phyloP scores from a whole-genome alignment of 352 stramenopile genomes.

The Phytophthora vignae region DNA sequence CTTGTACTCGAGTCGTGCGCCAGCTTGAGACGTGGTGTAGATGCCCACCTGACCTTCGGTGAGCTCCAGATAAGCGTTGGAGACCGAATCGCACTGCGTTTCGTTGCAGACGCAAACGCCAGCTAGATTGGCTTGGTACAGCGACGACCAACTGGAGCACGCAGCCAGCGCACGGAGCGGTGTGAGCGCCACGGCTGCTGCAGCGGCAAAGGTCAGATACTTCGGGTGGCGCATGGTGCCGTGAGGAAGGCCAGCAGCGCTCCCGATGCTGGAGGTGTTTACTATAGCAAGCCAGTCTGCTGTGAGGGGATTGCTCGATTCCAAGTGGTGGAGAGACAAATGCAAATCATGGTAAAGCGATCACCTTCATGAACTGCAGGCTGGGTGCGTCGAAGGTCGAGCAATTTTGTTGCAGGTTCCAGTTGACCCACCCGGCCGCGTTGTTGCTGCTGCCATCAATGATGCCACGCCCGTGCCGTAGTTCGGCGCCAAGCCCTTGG shows the following conservation, averaged over 20 bases:
- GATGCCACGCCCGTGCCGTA: no score
- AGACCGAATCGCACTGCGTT: slow-evolving; percentile 59
- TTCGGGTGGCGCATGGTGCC: background rate
- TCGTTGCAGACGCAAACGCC: slow-evolving; percentile 64
- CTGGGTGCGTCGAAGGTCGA: no score
- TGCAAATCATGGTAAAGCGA: background rate
- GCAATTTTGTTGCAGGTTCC: no score
- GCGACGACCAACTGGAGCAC: slow-evolving; percentile 55
- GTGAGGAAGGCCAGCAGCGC: background rate
- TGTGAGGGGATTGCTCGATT: background rate
- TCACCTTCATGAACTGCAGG: background rate
- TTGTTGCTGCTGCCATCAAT: no score
- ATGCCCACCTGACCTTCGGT: slow-evolving; percentile 45
- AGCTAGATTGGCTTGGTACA: slow-evolving; percentile 52
- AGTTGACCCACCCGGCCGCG: no score
- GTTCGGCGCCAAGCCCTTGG: no score
- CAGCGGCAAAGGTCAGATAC: background rate
- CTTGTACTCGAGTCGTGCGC: slow-evolving; percentile 55
- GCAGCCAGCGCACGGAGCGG: slow-evolving; percentile 19
- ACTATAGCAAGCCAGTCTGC: background rate
- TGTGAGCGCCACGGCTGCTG: slow-evolving; percentile 4
- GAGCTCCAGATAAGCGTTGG: slow-evolving; percentile 56
- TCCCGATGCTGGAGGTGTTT: background rate
- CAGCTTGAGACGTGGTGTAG: slow-evolving; percentile 55
- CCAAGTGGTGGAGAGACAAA: background rate